These are phyloP conservation scores for Boletus fagicola DNA, from an alignment of 768 basidiomycete genomes.

Conservation along the genomic window DNA sequence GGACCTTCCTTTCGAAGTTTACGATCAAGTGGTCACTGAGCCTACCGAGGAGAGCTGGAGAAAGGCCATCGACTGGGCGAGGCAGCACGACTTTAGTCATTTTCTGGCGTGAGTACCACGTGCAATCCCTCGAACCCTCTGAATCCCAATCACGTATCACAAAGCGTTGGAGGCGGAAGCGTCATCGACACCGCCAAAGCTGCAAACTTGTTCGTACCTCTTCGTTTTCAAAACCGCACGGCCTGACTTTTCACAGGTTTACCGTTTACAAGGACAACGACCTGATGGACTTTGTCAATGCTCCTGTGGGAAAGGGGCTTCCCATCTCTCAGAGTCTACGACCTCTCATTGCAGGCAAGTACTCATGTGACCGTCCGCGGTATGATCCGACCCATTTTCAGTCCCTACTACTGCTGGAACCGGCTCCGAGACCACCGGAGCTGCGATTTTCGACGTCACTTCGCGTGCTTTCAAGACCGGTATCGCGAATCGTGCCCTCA, in stretches of 20 bases:
- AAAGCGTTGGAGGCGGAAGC: slow-evolving; percentile 87
- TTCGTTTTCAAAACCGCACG: not conserved
- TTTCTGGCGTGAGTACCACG: slow-evolving; percentile 71
- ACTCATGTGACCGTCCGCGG: not conserved
- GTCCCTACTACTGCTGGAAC: slow-evolving; percentile 83
- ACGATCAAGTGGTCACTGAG: slow-evolving; percentile 79
- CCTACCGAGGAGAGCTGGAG: slow-evolving; percentile 91
- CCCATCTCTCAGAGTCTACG: slow-evolving; percentile 72
- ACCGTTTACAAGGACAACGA: slow-evolving; percentile 90
- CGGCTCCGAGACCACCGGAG: slow-evolving; percentile 92
- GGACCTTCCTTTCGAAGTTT: slow-evolving; percentile 78
- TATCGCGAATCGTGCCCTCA: slow-evolving; percentile 88
- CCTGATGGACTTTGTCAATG: slow-evolving; percentile 95
- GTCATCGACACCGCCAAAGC: slow-evolving; percentile 96
- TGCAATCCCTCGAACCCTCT: not conserved
- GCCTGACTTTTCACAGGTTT: slow-evolving; percentile 50
- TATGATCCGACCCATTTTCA: slow-evolving; percentile 17
- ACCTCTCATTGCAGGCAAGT: slow-evolving; percentile 79
- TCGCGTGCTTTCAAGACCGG: slow-evolving; percentile 95
- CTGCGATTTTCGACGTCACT: slow-evolving; percentile 91
- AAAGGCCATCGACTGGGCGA: slow-evolving; percentile 84
- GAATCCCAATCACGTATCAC: not conserved
- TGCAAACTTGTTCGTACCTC: slow-evolving; percentile 71
- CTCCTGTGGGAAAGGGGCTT: slow-evolving; percentile 89
- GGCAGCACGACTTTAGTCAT: slow-evolving; percentile 86